Evolutionary conservation across 768 basidiomycete species (phyloP).

Genomic region (Paxillus rubicundulus): DNA sequence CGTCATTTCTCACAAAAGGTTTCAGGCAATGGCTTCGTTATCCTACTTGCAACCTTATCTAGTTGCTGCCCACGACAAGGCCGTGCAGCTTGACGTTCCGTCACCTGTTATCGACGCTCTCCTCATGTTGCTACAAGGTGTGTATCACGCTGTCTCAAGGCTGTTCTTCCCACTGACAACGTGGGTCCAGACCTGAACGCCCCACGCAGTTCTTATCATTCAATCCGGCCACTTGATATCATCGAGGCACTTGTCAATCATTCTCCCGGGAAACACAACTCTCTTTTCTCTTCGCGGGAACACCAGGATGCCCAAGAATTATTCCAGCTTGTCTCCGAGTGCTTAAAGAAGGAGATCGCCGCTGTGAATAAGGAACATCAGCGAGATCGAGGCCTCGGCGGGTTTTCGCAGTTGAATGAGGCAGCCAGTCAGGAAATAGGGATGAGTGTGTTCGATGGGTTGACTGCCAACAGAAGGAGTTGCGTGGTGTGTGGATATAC

Average conservation of each 20-base stretch:
- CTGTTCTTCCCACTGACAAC: slow-evolving; percentile 3
- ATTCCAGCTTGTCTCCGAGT: slow-evolving; percentile 91
- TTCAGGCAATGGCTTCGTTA: slow-evolving; percentile 84
- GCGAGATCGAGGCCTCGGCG: slow-evolving; percentile 71
- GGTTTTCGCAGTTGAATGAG: slow-evolving; percentile 34
- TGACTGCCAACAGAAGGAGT: slow-evolving; percentile 86
- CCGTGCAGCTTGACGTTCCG: slow-evolving; percentile 76
- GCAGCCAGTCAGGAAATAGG: slow-evolving; percentile 38
- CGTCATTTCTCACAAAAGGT: slow-evolving; percentile 13
- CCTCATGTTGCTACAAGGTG: slow-evolving; percentile 66
- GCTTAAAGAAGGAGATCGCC: slow-evolving; percentile 79
- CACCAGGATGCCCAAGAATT: slow-evolving; percentile 99
- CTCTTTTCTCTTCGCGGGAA: slow-evolving; percentile 82
- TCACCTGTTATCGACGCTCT: slow-evolving; percentile 86
- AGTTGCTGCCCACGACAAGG: slow-evolving; percentile 68
- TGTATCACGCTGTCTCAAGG: slow-evolving; percentile 17
- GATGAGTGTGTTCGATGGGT: slow-evolving; percentile 82
- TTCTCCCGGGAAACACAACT: slow-evolving; percentile 50
- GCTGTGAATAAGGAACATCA: slow-evolving; percentile 70
- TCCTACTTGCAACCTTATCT: slow-evolving; percentile 80
- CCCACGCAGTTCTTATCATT: slow-evolving; percentile 51
- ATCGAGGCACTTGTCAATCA: slow-evolving; percentile 65
- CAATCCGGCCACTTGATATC: slow-evolving; percentile 71
- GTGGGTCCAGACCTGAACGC: slow-evolving; percentile 56
- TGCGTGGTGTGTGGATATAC: slow-evolving; percentile 91